These are phyloP conservation scores for Obba rivulosa DNA, from an alignment of 768 basidiomycete genomes.

Conservation along the genomic window DNA sequence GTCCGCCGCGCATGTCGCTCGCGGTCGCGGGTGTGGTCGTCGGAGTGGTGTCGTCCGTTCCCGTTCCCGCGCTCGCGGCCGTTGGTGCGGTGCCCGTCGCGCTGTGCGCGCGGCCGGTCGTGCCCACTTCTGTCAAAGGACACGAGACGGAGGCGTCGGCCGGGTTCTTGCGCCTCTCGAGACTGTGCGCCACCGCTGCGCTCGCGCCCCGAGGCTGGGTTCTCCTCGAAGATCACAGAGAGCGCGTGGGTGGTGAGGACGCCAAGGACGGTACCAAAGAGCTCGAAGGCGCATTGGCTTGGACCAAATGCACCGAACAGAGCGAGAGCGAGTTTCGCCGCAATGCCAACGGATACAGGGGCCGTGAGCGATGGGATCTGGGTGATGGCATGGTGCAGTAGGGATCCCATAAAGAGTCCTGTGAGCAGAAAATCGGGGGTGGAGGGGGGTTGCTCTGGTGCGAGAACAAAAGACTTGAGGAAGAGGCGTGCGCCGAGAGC, in stretches of 20 bases:
- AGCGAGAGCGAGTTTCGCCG: constrained; percentile 59
- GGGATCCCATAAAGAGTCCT: constrained; percentile 74
- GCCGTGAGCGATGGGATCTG: constrained; percentile 49
- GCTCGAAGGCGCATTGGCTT: constrained; percentile 48
- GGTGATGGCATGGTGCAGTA: constrained; percentile 59
- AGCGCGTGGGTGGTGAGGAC: constrained; percentile 68
- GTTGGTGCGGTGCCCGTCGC: constrained; percentile 1
- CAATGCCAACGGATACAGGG: constrained; percentile 51
- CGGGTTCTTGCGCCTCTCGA: constrained; percentile 11
- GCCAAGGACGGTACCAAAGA: constrained; percentile 65
- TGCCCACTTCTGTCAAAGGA: constrained; percentile 18
- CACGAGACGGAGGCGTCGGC: constrained; percentile 21
- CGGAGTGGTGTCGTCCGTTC: constrained; percentile 9
- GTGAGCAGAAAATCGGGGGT: constrained; percentile 58
- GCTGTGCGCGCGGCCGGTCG: constrained; percentile 11
- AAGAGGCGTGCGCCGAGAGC: constrained; percentile 72
- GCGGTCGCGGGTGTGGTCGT: constrained; percentile 12
- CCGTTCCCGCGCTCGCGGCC: constrained; percentile 6
- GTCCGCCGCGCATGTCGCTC: constrained; percentile 18
- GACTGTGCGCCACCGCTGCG: not conserved
- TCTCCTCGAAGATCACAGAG: constrained; percentile 58
- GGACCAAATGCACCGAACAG: constrained; percentile 51
- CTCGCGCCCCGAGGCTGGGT: constrained; percentile 4
- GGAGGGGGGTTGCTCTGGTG: constrained; percentile 33
- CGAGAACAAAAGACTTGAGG: constrained; percentile 43